Conservation (phyloP, 345 rosid genomes). For the Geranium rotundifolium region DNA sequence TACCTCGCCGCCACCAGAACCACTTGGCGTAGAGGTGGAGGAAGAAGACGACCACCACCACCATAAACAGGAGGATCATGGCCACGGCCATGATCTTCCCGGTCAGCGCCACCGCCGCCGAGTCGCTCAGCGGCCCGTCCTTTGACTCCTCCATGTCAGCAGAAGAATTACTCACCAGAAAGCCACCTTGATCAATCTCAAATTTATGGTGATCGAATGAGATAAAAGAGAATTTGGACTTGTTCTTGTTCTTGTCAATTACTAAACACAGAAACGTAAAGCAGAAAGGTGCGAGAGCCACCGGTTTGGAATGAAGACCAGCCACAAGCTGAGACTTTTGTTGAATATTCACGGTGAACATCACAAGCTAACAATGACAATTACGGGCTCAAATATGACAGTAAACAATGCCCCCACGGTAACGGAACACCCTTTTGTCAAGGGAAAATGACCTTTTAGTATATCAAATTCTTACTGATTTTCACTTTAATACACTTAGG, state of each 20-base stretch:
- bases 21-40: slow-evolving; percentile 83
- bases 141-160: slow-evolving; percentile 30
- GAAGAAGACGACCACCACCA: slow-evolving; percentile 41
- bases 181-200: no score
- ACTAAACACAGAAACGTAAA: background rate
- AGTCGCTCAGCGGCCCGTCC: slow-evolving; percentile 15
- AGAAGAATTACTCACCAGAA: background rate
- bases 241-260: background rate
- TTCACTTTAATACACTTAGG: no score
- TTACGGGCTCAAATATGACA: background rate
- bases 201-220: no score
- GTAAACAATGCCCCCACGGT: no score
- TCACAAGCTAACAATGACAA: background rate
- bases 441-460: no score
- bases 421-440: no score
- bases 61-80: slow-evolving; percentile 50
- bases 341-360: background rate
- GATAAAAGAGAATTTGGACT: slow-evolving; percentile 8
- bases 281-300: background rate
- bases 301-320: background rate
- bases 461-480: no score
- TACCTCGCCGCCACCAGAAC: slow-evolving; percentile 57
- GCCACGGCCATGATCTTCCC: slow-evolving; percentile 65
- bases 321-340: background rate
- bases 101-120: slow-evolving; percentile 36